Base-by-base conservation (phyloP, 441 rosid genomes). In the Adansonia gregorii region DNA sequence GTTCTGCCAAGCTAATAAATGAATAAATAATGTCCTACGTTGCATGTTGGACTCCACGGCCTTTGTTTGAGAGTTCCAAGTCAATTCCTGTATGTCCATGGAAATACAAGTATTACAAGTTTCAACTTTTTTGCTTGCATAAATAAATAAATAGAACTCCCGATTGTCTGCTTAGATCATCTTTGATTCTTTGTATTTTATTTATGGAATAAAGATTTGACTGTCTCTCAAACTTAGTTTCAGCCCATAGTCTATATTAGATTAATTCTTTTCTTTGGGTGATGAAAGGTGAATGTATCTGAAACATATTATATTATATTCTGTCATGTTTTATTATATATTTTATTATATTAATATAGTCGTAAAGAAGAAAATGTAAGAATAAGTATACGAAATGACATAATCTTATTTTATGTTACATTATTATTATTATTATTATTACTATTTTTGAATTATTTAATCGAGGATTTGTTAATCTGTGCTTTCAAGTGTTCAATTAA, bases 1-100 rank as follows among this genome's bases (percentile, higher is more conserved):
- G 4, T 3, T 35, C 39, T 3, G 39, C 4, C 39, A 35, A 35
- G 39, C 39, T 35, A 35, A 35, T 35, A 35, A n/a, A n/a, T n/a
- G n/a, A 35, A 35, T 35, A 35, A 35, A 35, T 35, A 35, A 35
- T 35, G 39, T 35, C 39, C 39, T 35, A 12, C 66, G n/a, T 60
- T 60, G 66, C 66, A 11, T 60, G 24, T 60, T 60, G 66, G 66
- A 60, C 41, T 15, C 39, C 66, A 24, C 66, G 66, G 14, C 3
- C 64, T 56, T 20, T 24, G 8, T 59, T 59, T 59, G 64, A 59
- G 67, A 31, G 67, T 15, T 63, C 9, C 67, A 63, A 63, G 19
- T 31, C 2, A 14, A 6, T 31, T 63, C 19, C n/a, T 14, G 19
- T 31, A 3, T 35, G 0, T 31, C 3, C 14, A 63, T 4, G 19